Conservation (phyloP, 768 basidiomycete genomes). For the Leccinum olivaceopallidum region DNA sequence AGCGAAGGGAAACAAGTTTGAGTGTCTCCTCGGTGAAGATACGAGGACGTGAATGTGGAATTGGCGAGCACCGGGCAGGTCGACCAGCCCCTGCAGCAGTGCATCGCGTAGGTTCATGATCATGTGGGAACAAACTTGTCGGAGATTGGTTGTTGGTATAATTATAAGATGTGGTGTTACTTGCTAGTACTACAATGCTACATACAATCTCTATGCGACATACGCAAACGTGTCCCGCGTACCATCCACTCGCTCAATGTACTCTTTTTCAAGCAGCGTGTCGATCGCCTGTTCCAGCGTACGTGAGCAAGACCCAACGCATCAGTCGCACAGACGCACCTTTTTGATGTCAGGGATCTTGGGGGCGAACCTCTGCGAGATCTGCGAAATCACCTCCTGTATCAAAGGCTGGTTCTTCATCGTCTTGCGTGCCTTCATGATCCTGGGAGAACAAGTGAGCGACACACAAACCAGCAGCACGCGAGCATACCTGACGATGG, state of each 20-base stretch:
- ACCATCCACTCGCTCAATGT: constrained; percentile 91
- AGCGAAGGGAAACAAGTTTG: constrained; percentile 75
- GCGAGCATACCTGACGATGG: constrained; percentile 68
- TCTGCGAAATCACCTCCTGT: constrained; percentile 87
- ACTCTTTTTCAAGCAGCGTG: constrained; percentile 92
- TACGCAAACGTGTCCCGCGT: constrained; percentile 72
- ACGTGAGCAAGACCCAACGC: constrained; percentile 1
- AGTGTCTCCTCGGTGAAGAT: constrained; percentile 65
- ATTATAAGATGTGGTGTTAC: constrained; percentile 6
- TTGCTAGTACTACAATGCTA: constrained; percentile 4
- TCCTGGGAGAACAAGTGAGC: constrained; percentile 42
- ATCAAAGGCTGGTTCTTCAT: constrained; percentile 93
- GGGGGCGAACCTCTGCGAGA: constrained; percentile 84
- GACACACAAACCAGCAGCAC: not conserved
- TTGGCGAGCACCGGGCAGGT: constrained; percentile 64
- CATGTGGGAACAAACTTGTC: too few relatives aligned
- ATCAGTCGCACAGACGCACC: constrained; percentile 39
- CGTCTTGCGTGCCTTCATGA: constrained; percentile 95
- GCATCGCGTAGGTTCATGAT: constrained; percentile 57
- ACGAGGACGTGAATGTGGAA: constrained; percentile 78
- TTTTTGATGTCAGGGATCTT: constrained; percentile 98
- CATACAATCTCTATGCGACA: constrained; percentile 31
- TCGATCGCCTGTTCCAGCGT: constrained; percentile 69
- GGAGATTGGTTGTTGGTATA: constrained; percentile 12
- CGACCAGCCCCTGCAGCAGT: constrained; percentile 55